Conservation (phyloP, 495 filamentous ascomycete genomes). For the Astrocystis sublimbata region DNA sequence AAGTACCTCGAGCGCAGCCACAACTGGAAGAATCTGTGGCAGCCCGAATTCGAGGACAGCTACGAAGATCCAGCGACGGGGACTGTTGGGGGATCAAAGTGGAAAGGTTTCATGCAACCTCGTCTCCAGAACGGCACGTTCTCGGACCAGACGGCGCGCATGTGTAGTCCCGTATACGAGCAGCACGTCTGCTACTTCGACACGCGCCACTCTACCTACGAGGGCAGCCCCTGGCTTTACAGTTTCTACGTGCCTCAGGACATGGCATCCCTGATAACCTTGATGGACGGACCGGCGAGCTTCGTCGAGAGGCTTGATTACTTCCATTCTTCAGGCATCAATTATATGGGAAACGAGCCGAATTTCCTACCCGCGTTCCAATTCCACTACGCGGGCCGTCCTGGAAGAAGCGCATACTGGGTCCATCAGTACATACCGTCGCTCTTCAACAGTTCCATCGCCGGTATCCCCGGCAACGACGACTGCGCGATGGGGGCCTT, state of each 20-base stretch:
- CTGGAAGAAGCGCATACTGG: conserved; percentile 61
- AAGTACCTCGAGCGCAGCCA: conserved; percentile 60
- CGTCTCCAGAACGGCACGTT: conserved; percentile 63
- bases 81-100: conserved; percentile 40
- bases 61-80: conserved; percentile 29
- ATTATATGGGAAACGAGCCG: conserved; percentile 74
- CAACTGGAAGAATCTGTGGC: conserved; percentile 60
- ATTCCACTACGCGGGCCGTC: conserved; percentile 72
- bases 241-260: conserved; percentile 72
- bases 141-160: conserved; percentile 65
- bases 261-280: conserved; percentile 59
- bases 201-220: conserved; percentile 68
- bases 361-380: conserved; percentile 71
- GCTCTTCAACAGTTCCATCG: conserved; percentile 61
- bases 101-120: conserved; percentile 69
- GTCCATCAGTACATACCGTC: conserved; percentile 66
- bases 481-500: conserved; percentile 78
- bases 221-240: conserved; percentile 72
- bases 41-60: conserved; percentile 41
- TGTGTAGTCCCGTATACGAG: conserved; percentile 55
- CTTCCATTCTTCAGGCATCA: conserved; percentile 62
- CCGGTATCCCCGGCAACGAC: conserved; percentile 73
- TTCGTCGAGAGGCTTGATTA: conserved; percentile 64
- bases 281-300: conserved; percentile 57
- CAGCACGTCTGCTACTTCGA: conserved; percentile 53